Evolutionary conservation across 805 yeast genomes (phyloP).

Genomic region (Wickerhamiella siamensis): DNA sequence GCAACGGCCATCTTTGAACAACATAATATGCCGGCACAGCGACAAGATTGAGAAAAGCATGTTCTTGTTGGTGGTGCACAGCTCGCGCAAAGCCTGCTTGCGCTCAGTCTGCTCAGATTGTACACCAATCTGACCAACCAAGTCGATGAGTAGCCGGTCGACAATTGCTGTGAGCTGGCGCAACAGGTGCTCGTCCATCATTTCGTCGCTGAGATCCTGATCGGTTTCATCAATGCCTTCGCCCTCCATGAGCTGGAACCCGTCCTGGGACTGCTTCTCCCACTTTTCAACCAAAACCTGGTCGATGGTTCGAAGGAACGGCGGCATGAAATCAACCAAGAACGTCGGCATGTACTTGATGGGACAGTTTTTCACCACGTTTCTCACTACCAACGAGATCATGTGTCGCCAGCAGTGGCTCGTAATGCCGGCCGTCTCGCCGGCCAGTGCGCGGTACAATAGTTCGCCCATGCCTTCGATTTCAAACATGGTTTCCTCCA

Average conservation of each 20-base stretch:
- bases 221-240: conserved; percentile 36
- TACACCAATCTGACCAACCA: conserved; percentile 63
- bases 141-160: conserved; percentile 71
- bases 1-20: conserved; percentile 81
- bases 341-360: conserved; percentile 48
- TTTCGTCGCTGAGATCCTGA: conserved; percentile 83
- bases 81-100: conserved; percentile 43
- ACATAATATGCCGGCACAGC: conserved; percentile 59
- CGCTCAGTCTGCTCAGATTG: conserved; percentile 30
- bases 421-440: conserved; percentile 62
- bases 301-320: conserved; percentile 58
- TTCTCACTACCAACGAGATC: conserved; percentile 76
- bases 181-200: conserved; percentile 92
- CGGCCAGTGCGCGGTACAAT: conserved; percentile 78
- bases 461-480: conserved; percentile 65
- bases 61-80: conserved; percentile 48
- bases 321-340: conserved; percentile 66
- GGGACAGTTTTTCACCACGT: conserved; percentile 82
- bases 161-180: conserved; percentile 88
- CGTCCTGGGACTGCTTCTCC: conserved; percentile 44
- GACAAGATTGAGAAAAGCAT: conserved; percentile 67
- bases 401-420: conserved; percentile 96
- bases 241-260: conserved; percentile 34
- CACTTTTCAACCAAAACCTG: conserved; percentile 60
- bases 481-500: conserved; percentile 79